Evolutionary conservation across 441 rosid species (phyloP), one percentile per base, ranked within the genome.

Genomic region (Flueggea neowawraea): DNA sequence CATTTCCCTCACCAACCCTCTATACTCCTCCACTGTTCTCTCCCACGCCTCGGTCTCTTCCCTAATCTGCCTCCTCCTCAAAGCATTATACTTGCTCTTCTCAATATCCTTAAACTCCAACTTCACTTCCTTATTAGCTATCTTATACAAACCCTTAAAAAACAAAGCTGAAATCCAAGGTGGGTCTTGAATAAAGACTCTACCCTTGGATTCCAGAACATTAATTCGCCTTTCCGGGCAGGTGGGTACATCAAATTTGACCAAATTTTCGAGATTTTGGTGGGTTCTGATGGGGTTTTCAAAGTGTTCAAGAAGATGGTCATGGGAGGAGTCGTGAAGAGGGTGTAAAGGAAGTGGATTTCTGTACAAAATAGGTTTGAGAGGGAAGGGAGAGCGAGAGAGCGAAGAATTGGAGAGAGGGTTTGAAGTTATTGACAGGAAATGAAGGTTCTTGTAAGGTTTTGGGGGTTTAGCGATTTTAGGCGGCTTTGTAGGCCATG

Each of bases 21-120:
- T 81, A 44, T 92, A 92, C 66, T 92, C 98, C 43, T 79, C 81
- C 47, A 82, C 88, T 86, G 69, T 83, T 62, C 59, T 80, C 88
- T 90, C 89, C 94, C 96, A 92, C 10, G 96, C 98, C 73, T 90
- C 96, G 11, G 96, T 88, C 86, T 92, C 97, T 69, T 84, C 88
- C 75, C 71, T 84, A 55, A 90, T 75, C 67, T 93, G 97, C 62
- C 96, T 69, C 73, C 96, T 80, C 80, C 96, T 69, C 47, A 92
- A 58, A 48, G 75, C 31, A 75, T 88, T 84, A 54, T 84, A 87
- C 75, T 78, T 86, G 71, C 80, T 74, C 68, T 71, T 82, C 53
- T 83, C 86, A 33, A 84, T 84, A 45, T 91, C 84, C 16, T 75
- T 72, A 6, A 65, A 64, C 77, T 85, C 82, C 54, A 84, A 16